Base-by-base conservation (phyloP, 2,329 filamentous ascomycete species). In the Sclerotiophoma versabilis region DNA sequence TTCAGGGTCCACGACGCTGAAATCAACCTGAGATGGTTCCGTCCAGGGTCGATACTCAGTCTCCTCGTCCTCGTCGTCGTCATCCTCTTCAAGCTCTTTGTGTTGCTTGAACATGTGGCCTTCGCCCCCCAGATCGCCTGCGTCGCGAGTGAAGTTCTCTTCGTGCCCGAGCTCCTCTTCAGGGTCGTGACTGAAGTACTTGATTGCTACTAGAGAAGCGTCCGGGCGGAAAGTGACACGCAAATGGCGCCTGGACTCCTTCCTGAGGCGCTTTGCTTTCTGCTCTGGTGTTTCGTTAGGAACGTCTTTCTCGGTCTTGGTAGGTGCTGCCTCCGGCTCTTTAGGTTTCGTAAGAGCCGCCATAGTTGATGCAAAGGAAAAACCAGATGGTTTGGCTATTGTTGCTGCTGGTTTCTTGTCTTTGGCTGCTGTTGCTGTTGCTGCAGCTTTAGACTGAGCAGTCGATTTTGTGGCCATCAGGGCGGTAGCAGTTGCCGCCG, bases 221-320 rank as follows among this genome's bases (percentile, higher is more conserved):
- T 88, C 89, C 0, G 85, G 81, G 68, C 87, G 90, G 81, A 89
- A 93, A 6, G 77, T 83, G 5, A 93, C 90, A 11, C 87, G 83
- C 19, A 92, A 77, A 59, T 88, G 85, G 29, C 88, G 83, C 42
- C 90, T 83, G 54, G 85, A 82, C 69, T 92, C 89, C 66, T 91
- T 92, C 29, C 89, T 85, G 4, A 91, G 77, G 10, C 90, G 84
- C 65, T 86, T 89, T 1, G 81, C 78, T 63, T 81, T 87, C 68
- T 91, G 83, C 64, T 90, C 87, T 0, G 85, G 78, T 0, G 87
- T 91, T 71, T 93, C 90, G 0, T 81, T 77, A 0, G 79, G 76
- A 15, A 72, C 70, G 53, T 76, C 77, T 57, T 86, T 84, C 60
- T 85, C 84, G 0, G 81, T 75, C 51, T 83, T 82, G 27, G 64